These are phyloP conservation scores for Peribolospora kevripleyi DNA, from an alignment of 768 basidiomycete species.

Conservation along the genomic window DNA sequence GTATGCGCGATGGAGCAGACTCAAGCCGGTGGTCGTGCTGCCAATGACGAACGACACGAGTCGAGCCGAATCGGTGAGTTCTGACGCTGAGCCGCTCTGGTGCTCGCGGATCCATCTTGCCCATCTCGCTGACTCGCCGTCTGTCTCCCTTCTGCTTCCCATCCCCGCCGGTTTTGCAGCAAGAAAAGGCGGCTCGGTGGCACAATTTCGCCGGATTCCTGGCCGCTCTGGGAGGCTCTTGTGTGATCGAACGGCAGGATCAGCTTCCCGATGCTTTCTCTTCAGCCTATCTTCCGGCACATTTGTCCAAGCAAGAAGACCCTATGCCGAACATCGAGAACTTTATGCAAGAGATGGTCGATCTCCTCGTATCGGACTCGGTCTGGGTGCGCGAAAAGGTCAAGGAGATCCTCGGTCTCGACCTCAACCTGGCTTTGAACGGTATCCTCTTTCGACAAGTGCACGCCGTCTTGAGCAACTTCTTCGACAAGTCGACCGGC, in stretches of 20 bases:
- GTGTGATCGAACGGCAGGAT: constrained; percentile 32
- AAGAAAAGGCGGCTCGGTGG: constrained; percentile 47
- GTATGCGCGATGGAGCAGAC: constrained; percentile 44
- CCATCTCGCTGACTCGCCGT: background rate
- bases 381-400: constrained; percentile 50
- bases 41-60: background rate
- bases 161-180: constrained; percentile 22
- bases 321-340: constrained; percentile 5
- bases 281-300: constrained; percentile 8
- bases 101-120: too few relatives aligned
- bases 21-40: constrained; percentile 35
- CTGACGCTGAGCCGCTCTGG: too few relatives aligned
- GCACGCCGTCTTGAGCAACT: background rate
- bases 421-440: constrained; percentile 48
- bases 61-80: too few relatives aligned
- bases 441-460: constrained; percentile 5
- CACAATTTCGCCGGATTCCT: constrained; percentile 59
- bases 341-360: constrained; percentile 27
- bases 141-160: background rate
- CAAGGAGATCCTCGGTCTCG: constrained; percentile 52
- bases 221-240: constrained; percentile 44
- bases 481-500: constrained; percentile 6
- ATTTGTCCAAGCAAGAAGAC: constrained; percentile 9
- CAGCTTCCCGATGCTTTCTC: constrained; percentile 18
- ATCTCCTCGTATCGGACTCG: constrained; percentile 37